These are phyloP conservation scores for Botrytis deweyae DNA, from an alignment of 2,329 filamentous ascomycete species.

Conservation along the genomic window DNA sequence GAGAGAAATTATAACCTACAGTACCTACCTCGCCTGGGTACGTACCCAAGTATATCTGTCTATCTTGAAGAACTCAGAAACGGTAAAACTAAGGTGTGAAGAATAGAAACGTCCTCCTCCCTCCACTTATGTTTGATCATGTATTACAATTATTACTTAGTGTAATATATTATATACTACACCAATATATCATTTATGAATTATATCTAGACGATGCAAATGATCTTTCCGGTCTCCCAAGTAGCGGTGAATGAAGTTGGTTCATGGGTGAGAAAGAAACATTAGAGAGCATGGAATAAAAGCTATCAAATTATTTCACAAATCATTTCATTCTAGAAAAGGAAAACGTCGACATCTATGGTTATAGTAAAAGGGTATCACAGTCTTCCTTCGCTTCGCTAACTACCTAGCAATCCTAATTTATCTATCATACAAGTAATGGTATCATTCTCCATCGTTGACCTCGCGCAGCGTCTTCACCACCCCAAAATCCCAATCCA, in stretches of 20 bases:
- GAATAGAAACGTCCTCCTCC: background rate
- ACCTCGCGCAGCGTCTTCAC: background rate
- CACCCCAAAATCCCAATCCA: background rate
- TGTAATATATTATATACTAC: background rate
- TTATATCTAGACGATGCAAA: background rate
- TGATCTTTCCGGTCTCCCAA: background rate
- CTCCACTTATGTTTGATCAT: background rate
- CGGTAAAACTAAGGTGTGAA: background rate
- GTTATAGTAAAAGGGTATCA: slow-evolving; percentile 20
- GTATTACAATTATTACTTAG: background rate
- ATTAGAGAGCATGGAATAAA: background rate
- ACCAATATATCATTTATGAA: too few relatives aligned
- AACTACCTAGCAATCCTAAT: slow-evolving; percentile 14
- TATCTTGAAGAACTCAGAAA: background rate
- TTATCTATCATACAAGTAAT: slow-evolving; percentile 23
- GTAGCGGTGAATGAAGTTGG: background rate
- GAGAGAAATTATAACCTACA: too few relatives aligned
- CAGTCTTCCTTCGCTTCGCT: slow-evolving; percentile 12
- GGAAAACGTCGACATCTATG: background rate
- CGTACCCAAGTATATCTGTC: background rate
- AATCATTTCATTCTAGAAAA: background rate
- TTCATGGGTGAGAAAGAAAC: background rate
- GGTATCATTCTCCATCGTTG: slow-evolving; percentile 21
- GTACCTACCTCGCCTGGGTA: background rate
- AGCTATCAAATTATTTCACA: background rate